Evolutionary conservation across 768 basidiomycete genomes (phyloP).

Genomic region (Psilocybe cubensis): DNA sequence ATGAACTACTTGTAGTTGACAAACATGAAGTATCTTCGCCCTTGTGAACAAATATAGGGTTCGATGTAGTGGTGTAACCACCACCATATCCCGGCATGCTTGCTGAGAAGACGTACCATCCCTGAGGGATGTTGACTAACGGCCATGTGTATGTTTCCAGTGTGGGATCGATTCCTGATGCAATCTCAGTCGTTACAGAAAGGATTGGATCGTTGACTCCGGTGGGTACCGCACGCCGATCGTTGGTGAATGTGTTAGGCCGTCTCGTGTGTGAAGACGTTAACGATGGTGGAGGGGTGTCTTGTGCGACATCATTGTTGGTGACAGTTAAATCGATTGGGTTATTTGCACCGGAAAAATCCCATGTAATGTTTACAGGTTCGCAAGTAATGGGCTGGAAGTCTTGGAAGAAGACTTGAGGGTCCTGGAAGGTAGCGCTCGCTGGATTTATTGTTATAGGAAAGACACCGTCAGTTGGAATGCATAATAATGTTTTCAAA

Average conservation of each 20-base stretch:
- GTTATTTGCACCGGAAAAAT: slow-evolving; percentile 35
- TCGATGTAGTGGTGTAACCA: slow-evolving; percentile 18
- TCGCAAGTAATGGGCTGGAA: slow-evolving; percentile 30
- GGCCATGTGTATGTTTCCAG: slow-evolving; percentile 45
- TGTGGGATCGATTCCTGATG: slow-evolving; percentile 29
- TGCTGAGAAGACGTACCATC: slow-evolving; percentile 48
- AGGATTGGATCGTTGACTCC: slow-evolving; percentile 12
- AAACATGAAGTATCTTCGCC: slow-evolving; percentile 40
- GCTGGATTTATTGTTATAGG: neutral
- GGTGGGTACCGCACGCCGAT: slow-evolving; percentile 19
- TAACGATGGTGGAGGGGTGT: slow-evolving; percentile 14
- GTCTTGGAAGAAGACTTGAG: slow-evolving; percentile 26
- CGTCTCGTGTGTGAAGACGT: slow-evolving; percentile 6
- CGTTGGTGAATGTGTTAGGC: slow-evolving; percentile 4
- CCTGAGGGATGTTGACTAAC: slow-evolving; percentile 47
- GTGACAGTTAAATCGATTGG: slow-evolving; percentile 39
- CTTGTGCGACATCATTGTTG: slow-evolving; percentile 38
- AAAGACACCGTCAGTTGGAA: neutral
- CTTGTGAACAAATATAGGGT: slow-evolving; percentile 32
- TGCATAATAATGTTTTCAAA: neutral
- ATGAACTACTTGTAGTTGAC: neutral
- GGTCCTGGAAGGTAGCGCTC: too few relatives aligned
- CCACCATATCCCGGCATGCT: slow-evolving; percentile 25
- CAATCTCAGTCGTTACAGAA: slow-evolving; percentile 27
- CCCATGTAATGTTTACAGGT: slow-evolving; percentile 37